Evolutionary conservation across 2,329 filamentous ascomycete genomes (phyloP).

Genomic region (Aspergillus cejpii): DNA sequence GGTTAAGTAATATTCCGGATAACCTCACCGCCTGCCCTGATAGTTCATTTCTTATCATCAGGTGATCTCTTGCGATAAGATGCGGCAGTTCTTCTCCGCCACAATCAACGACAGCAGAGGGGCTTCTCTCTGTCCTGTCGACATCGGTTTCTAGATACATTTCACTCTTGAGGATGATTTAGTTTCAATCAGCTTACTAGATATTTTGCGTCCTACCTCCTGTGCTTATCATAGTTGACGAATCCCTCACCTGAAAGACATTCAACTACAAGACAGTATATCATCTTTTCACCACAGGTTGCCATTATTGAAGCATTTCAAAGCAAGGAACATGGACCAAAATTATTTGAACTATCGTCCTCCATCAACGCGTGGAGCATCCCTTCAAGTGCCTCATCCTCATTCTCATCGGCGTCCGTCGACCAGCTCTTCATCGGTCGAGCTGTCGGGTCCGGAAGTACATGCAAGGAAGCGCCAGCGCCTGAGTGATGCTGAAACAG

Average conservation of each 20-base stretch:
- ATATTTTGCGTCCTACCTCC: background rate
- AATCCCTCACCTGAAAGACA: background rate
- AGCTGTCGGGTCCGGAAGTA: constrained; percentile 3
- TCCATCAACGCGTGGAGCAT: background rate
- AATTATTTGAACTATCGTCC: background rate
- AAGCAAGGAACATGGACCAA: background rate
- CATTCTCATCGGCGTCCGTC: background rate
- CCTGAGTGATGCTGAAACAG: constrained; percentile 1
- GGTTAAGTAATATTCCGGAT: constrained; percentile 10
- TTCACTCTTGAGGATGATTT: background rate
- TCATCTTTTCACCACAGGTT: too few species aligned
- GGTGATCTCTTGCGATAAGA: constrained; percentile 1
- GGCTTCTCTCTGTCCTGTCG: too few species aligned
- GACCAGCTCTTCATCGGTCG: background rate
- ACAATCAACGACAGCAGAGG: background rate
- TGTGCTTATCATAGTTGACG: background rate
- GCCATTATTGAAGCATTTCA: background rate
- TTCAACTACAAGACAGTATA: too few species aligned
- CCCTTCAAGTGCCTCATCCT: background rate
- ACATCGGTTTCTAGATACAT: background rate
- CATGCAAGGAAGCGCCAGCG: constrained; percentile 15
- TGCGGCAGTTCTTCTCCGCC: background rate
- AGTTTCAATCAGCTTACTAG: background rate
- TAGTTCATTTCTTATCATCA: constrained; percentile 4
- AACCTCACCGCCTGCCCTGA: constrained; percentile 10